A percentile compares a stretch with the other conserved stretches of the same genome.
These are phyloP conservation scores for Ophiobolus disseminans DNA, from an alignment of 2,329 filamentous ascomycete species.

Conservation along the genomic window DNA sequence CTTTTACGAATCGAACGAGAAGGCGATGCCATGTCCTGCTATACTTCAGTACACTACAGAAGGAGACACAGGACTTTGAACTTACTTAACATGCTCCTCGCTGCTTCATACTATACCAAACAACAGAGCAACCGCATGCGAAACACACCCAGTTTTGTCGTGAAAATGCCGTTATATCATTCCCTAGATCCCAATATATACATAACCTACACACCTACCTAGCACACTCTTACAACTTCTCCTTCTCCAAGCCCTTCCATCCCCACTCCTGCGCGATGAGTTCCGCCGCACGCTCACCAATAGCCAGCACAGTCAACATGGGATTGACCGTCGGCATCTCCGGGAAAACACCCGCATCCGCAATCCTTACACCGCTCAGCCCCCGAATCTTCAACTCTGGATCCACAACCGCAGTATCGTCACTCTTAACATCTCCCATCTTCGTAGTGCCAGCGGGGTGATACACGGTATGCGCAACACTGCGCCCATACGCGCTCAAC, in stretches of 20 bases:
- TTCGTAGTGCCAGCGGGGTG: conserved; percentile 89
- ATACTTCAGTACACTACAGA: too few relatives aligned
- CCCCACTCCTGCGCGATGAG: conserved; percentile 77
- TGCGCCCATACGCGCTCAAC: conserved; percentile 80
- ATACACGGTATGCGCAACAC: conserved; percentile 86
- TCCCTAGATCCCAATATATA: not conserved
- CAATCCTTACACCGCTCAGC: conserved; percentile 76
- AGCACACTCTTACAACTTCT: conserved; percentile 63
- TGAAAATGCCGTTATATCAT: not conserved
- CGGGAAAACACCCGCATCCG: conserved; percentile 87
- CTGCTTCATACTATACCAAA: too few relatives aligned
- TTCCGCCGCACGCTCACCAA: conserved; percentile 86
- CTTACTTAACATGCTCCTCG: too few relatives aligned
- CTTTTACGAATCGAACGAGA: too few relatives aligned
- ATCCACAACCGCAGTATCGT: conserved; percentile 82
- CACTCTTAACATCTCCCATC: conserved; percentile 77
- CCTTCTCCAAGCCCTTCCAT: conserved; percentile 65
- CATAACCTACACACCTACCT: too few relatives aligned
- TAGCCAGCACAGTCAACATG: conserved; percentile 85
- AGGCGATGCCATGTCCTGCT: too few relatives aligned
- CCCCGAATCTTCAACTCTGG: conserved; percentile 74
- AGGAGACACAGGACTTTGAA: too few relatives aligned
- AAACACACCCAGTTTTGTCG: too few relatives aligned
- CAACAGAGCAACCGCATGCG: too few relatives aligned
- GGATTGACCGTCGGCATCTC: conserved; percentile 87